A percentile compares a stretch with the other conserved stretches of the same genome.
These are phyloP conservation scores for Lomentospora prolificans DNA, from an alignment of 2,329 filamentous ascomycete genomes.

Conservation along the genomic window DNA sequence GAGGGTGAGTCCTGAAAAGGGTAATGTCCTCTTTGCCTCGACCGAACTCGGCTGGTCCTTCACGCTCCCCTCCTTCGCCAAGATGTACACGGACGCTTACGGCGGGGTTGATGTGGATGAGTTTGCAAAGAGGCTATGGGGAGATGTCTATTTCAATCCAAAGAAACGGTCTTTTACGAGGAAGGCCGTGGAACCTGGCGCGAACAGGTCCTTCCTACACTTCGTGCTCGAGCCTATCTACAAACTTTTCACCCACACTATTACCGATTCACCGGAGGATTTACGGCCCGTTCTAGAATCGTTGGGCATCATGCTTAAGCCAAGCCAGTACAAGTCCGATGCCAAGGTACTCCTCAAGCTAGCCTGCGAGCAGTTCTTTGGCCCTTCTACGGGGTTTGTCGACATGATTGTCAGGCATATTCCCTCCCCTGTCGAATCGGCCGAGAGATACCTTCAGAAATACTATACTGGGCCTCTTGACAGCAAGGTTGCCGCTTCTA, in stretches of 20 bases:
- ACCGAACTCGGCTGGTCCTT: slow-evolving; percentile 95
- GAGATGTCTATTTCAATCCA: slow-evolving; percentile 93
- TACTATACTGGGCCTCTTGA: slow-evolving; percentile 91
- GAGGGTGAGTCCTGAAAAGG: slow-evolving; percentile 87
- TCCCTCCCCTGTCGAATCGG: slow-evolving; percentile 74
- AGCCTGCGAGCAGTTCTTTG: slow-evolving; percentile 94
- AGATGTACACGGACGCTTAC: slow-evolving; percentile 90
- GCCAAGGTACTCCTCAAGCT: slow-evolving; percentile 80
- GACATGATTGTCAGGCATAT: slow-evolving; percentile 91
- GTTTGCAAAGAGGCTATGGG: slow-evolving; percentile 82
- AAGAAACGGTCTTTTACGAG: slow-evolving; percentile 82
- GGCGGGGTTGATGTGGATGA: slow-evolving; percentile 71
- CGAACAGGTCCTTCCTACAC: slow-evolving; percentile 82
- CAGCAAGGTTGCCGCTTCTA: slow-evolving; percentile 67
- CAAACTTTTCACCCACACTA: slow-evolving; percentile 91
- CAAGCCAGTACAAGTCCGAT: slow-evolving; percentile 83
- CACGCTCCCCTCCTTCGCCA: slow-evolving; percentile 84
- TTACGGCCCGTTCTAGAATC: slow-evolving; percentile 68
- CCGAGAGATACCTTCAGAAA: slow-evolving; percentile 64
- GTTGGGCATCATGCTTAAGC: slow-evolving; percentile 79
- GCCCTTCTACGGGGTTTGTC: slow-evolving; percentile 78
- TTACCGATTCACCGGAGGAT: slow-evolving; percentile 81
- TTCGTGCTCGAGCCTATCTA: slow-evolving; percentile 96
- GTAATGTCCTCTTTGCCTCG: slow-evolving; percentile 95
- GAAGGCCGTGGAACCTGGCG: slow-evolving; percentile 69